Evolutionary conservation across 2,329 filamentous ascomycete species (phyloP).

Genomic region (Calonectria naviculata): DNA sequence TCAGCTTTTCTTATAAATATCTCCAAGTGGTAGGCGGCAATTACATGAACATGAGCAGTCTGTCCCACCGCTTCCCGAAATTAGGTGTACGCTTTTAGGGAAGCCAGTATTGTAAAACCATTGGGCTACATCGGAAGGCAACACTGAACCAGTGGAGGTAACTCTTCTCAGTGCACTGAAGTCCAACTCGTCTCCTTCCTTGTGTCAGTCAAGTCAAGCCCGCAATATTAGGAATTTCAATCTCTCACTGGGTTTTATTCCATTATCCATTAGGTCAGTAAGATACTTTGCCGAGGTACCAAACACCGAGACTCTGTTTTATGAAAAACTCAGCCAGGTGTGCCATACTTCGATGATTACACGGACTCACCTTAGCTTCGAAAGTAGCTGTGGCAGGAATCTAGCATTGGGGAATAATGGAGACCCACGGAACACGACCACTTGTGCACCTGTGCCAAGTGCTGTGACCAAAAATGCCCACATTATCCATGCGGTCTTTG

Average conservation of each 20-base stretch:
- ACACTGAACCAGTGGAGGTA: conserved; percentile 7
- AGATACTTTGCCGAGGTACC: conserved; percentile 17
- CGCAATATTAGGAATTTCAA: too few relatives aligned
- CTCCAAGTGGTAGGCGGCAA: background rate
- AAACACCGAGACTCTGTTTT: background rate
- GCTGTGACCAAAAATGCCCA: conserved; percentile 9
- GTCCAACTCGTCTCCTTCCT: background rate
- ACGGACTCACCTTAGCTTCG: background rate
- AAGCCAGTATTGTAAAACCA: conserved; percentile 10
- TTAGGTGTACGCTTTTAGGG: background rate
- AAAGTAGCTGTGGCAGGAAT: conserved; percentile 1
- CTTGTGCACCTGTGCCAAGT: background rate
- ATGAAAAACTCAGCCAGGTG: background rate
- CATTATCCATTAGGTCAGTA: conserved; percentile 4
- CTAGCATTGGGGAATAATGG: conserved; percentile 1
- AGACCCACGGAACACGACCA: conserved; percentile 3
- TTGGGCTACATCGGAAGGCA: conserved; percentile 10
- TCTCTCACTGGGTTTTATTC: background rate
- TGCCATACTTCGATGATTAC: background rate
- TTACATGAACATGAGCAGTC: conserved; percentile 10
- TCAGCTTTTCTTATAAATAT: background rate
- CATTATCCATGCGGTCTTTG: conserved; percentile 16
- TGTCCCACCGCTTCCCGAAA: conserved; percentile 10
- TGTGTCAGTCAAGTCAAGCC: background rate
- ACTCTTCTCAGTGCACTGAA: conserved; percentile 3